phyloP scores from a whole-genome alignment of 306 rosid genomes.

The Amphicarpaea edgeworthii region DNA sequence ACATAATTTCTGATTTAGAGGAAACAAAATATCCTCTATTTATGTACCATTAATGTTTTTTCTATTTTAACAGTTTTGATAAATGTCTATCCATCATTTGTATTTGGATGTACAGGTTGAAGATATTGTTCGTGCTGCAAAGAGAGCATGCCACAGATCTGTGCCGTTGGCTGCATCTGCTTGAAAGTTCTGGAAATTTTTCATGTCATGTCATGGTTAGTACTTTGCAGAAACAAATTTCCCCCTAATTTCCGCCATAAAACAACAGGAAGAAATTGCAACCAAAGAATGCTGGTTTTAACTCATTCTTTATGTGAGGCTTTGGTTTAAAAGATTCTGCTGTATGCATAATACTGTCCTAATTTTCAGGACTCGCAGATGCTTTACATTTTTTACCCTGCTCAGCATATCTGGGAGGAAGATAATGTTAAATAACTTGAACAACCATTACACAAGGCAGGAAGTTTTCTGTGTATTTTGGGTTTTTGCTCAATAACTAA shows the following conservation, averaged over 20 bases:
- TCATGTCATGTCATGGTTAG: slow-evolving; percentile 54
- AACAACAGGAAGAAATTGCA: slow-evolving; percentile 18
- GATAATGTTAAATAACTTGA: slow-evolving; percentile 65
- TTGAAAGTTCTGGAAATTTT: slow-evolving; percentile 50
- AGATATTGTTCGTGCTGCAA: slow-evolving; percentile 94
- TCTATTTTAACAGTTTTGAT: too few species aligned
- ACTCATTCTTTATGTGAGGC: slow-evolving; percentile 23
- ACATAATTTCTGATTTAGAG: too few species aligned
- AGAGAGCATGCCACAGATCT: slow-evolving; percentile 90
- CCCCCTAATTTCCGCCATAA: slow-evolving; percentile 33
- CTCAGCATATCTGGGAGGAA: slow-evolving; percentile 53
- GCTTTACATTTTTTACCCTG: slow-evolving; percentile 52
- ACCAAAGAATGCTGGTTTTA: slow-evolving; percentile 28
- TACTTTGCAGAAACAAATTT: slow-evolving; percentile 34
- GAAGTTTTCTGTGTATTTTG: slow-evolving; percentile 41
- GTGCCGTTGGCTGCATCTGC: slow-evolving; percentile 75
- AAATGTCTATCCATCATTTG: not conserved
- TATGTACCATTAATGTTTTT: too few species aligned
- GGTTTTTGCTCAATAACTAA: too few species aligned
- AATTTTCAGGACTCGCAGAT: slow-evolving; percentile 54
- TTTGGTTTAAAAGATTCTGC: slow-evolving; percentile 41
- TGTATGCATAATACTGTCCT: slow-evolving; percentile 38
- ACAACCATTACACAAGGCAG: slow-evolving; percentile 47
- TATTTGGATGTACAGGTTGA: slow-evolving; percentile 69
- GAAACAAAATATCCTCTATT: too few species aligned